Evolutionary conservation across 2,329 filamentous ascomycete genomes (phyloP).

Genomic region (Talaromyces islandicus): DNA sequence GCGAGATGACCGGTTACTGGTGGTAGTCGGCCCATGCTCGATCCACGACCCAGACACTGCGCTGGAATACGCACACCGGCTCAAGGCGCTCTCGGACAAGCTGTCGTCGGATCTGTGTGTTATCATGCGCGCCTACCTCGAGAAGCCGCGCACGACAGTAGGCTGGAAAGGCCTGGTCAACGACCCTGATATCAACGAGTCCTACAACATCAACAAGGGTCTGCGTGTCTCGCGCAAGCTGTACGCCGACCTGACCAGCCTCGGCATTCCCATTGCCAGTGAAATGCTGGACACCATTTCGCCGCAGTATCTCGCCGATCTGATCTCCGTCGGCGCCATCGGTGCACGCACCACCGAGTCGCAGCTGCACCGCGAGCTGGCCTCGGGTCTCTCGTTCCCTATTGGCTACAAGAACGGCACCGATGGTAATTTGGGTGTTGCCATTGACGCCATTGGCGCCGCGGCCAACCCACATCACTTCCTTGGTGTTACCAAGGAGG

Average conservation of each 20-base stretch:
- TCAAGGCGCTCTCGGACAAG: slow-evolving; percentile 72
- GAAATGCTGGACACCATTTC: slow-evolving; percentile 99
- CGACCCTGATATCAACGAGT: slow-evolving; percentile 95
- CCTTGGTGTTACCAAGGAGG: slow-evolving; percentile 97
- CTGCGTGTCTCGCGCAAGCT: slow-evolving; percentile 86
- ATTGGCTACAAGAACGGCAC: slow-evolving; percentile 99
- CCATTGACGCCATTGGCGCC: slow-evolving; percentile 91
- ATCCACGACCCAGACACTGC: slow-evolving; percentile 90
- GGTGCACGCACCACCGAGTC: slow-evolving; percentile 94
- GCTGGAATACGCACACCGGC: slow-evolving; percentile 76
- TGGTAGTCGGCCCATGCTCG: slow-evolving; percentile 92
- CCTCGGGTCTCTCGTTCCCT: slow-evolving; percentile 90
- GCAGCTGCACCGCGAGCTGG: slow-evolving; percentile 92
- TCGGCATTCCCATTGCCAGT: slow-evolving; percentile 88
- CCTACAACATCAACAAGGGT: slow-evolving; percentile 98
- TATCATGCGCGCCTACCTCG: slow-evolving; percentile 97
- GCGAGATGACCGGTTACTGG: slow-evolving; percentile 78
- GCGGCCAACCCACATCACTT: slow-evolving; percentile 70
- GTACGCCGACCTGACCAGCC: slow-evolving; percentile 80
- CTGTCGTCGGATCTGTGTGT: slow-evolving; percentile 79
- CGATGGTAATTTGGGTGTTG: slow-evolving; percentile 82
- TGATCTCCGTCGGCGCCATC: slow-evolving; percentile 92
- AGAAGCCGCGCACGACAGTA: slow-evolving; percentile 96
- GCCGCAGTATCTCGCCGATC: slow-evolving; percentile 92
- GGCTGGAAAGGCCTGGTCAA: slow-evolving; percentile 99